Percentiles rank a stretch among this genome's conserved stretches.
Conservation (phyloP, 768 basidiomycete genomes). For the Brasilioporus rufonigricans region DNA sequence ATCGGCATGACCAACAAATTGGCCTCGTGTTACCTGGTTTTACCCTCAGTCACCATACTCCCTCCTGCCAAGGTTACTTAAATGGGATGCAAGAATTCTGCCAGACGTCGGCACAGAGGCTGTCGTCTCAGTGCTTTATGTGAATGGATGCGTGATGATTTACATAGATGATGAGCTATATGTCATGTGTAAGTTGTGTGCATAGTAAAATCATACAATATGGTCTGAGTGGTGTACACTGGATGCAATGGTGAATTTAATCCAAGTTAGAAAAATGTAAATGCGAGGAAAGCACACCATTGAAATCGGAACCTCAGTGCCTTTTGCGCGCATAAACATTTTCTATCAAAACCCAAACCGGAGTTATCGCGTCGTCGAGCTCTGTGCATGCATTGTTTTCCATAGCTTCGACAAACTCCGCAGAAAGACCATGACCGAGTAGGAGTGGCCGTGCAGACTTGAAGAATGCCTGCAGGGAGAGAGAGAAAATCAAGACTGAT, state of each 20-base stretch:
- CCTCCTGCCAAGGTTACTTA: not conserved
- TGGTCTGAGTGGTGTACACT: slow-evolving; percentile 20
- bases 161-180: slow-evolving; percentile 1
- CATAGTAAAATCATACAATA: slow-evolving; percentile 20
- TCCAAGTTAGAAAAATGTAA: slow-evolving; percentile 2
- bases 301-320: slow-evolving; percentile 14
- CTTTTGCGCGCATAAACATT: slow-evolving; percentile 53
- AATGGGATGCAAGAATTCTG: not conserved
- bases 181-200: slow-evolving; percentile 6
- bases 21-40: no score
- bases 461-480: slow-evolving; percentile 52
- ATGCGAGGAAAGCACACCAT: slow-evolving; percentile 1
- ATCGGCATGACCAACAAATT: not conserved
- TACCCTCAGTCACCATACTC: not conserved
- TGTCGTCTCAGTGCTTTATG: not conserved
- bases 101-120: not conserved
- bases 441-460: slow-evolving; percentile 66
- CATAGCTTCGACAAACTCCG: slow-evolving; percentile 51
- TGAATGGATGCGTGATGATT: not conserved
- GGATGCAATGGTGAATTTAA: slow-evolving; percentile 16
- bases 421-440: slow-evolving; percentile 58
- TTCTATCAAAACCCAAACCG: slow-evolving; percentile 55
- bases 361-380: slow-evolving; percentile 43
- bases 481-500: not conserved
- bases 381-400: slow-evolving; percentile 53